Percentiles rank a stretch among this genome's conserved stretches.
Evolutionary conservation across 2,329 filamentous ascomycete genomes (phyloP).

Genomic region (Hyphodiscus sp.): DNA sequence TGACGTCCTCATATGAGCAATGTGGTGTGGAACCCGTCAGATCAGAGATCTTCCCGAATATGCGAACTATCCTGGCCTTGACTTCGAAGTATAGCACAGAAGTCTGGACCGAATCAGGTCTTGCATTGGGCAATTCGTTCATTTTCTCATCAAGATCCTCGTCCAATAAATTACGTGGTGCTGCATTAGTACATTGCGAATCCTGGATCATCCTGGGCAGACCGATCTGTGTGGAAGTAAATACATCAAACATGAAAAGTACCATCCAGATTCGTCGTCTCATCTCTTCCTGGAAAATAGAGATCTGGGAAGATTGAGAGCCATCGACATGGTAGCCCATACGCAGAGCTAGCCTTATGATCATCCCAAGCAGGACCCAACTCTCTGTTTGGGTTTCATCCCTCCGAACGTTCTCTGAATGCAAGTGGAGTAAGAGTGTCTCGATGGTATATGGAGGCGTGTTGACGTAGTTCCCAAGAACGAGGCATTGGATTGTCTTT

Average conservation of each 20-base stretch:
- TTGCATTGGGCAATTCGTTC: constrained; percentile 56
- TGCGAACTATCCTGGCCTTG: constrained; percentile 41
- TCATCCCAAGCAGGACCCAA: constrained; percentile 43
- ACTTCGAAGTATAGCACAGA: constrained; percentile 46
- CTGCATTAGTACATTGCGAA: constrained; percentile 64
- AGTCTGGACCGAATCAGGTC: constrained; percentile 51
- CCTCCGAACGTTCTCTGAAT: constrained; percentile 32
- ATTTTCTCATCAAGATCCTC: constrained; percentile 66
- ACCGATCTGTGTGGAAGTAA: constrained; percentile 65
- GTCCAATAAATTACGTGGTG: constrained; percentile 71
- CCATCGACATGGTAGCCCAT: constrained; percentile 53
- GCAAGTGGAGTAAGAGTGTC: constrained; percentile 44
- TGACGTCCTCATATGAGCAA: constrained; percentile 43
- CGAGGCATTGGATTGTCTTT: constrained; percentile 43
- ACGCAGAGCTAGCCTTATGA: constrained; percentile 47
- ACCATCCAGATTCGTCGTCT: constrained; percentile 57
- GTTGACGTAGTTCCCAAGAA: constrained; percentile 41
- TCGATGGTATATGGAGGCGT: constrained; percentile 42
- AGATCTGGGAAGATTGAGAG: constrained; percentile 34
- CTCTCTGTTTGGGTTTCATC: not conserved
- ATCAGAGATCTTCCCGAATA: constrained; percentile 44
- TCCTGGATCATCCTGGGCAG: constrained; percentile 58
- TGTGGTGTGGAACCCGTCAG: constrained; percentile 42
- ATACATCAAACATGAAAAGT: constrained; percentile 62
- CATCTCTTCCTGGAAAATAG: constrained; percentile 52